Base-by-base conservation (phyloP, 176 grass and related monocot genomes). In the Triticum dicoccoides region DNA sequence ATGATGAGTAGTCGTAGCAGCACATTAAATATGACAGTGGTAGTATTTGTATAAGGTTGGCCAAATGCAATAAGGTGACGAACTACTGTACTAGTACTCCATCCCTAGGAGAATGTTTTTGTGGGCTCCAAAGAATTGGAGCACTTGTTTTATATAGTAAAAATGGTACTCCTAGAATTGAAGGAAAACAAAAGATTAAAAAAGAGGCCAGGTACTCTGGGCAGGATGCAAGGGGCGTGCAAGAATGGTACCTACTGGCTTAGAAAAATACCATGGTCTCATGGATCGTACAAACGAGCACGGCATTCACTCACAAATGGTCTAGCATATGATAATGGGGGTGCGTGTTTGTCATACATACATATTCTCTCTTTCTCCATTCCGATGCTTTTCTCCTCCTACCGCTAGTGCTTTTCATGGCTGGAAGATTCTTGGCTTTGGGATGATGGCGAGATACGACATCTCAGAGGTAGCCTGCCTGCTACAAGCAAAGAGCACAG, bases 401-500 rank as follows among this genome's bases (percentile, higher is more conserved):
- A 39, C 59, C 45, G 27, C 59, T 86, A 89, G 86, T 89, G 83
- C 80, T 86, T 92, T 89, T 83, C 87, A 92, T 87, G 87, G 86
- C 90, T 86, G 90, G 84, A 89, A 89, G 87, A 89, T 88, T 91
- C 90, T 90, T 80, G 86, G 63, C 65, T 86, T 54, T 80, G 47
- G 69, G 65, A 86, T 73, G 77, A 86, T 71, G 79, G 54, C 45
- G 71, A 82, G 67, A 80, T 54, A 86, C 75, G 76, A 84, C 69
- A 77, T 88, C 85, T 84, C 76, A 52, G 65, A 82, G 79, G 42
- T 68, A 61, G 27, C 61, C 79, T 64, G 54, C 68, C 67, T 51
- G 63, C 51, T 71, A 83, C 49, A 77, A 81, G 76, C 82, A 78
- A 54, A 78, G 14, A 69, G 38, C 59, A 59, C 20, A 35, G 6